Conservation (phyloP, 805 yeast genomes). For the Starmerella vitae region DNA sequence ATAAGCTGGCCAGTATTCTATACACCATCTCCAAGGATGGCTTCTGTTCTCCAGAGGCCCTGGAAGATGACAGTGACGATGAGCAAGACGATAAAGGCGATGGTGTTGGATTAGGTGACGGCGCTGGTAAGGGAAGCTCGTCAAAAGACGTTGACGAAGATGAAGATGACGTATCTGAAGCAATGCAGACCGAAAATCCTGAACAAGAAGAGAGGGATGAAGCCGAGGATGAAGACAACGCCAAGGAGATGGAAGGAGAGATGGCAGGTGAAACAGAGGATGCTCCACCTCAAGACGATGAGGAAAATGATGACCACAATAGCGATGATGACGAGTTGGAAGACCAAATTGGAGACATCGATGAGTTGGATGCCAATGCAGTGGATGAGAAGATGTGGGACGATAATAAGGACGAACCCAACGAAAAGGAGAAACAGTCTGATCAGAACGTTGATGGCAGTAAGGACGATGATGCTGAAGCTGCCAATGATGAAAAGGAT, state of each 20-base stretch:
- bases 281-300: conserved; percentile 46
- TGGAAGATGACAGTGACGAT: conserved; percentile 38
- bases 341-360: conserved; percentile 79
- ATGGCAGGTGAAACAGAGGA: conserved; percentile 91
- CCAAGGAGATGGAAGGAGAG: conserved; percentile 89
- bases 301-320: conserved; percentile 40
- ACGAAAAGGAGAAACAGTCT: conserved; percentile 59
- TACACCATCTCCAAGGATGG: conserved; percentile 60
- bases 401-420: conserved; percentile 65
- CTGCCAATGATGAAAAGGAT: conserved; percentile 19
- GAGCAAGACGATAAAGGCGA: conserved; percentile 54
- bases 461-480: conserved; percentile 29
- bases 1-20: conserved; percentile 42
- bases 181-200: conserved; percentile 56
- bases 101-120: conserved; percentile 90
- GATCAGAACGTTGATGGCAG: conserved; percentile 46
- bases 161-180: conserved; percentile 76
- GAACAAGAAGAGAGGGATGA: conserved; percentile 33
- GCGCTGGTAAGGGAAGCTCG: conserved; percentile 70
- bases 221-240: conserved; percentile 54
- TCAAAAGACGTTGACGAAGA: conserved; percentile 71
- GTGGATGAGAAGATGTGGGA: conserved; percentile 98
- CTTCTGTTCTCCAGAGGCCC: conserved; percentile 83
- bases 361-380: conserved; percentile 85
- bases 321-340: conserved; percentile 57